Evolutionary conservation across 2,329 filamentous ascomycete species (phyloP), one percentile per base, ranked within the genome.

Genomic region (Didymellaceae sp.): DNA sequence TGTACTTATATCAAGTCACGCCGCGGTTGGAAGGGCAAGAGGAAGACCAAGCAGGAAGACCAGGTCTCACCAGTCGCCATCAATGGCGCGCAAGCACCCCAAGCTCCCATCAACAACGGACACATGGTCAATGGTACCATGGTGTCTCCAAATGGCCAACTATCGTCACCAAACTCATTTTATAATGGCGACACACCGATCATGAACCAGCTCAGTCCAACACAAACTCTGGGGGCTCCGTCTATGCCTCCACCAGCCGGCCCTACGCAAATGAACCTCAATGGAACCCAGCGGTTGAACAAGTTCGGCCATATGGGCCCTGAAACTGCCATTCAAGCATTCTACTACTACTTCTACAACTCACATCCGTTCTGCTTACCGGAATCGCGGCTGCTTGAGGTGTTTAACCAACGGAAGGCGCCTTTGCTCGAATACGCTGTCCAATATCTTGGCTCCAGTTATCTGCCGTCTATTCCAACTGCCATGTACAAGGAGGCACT

Each of bases 351-450:
- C 67, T 86, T 84, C 57, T 75, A 76, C 35, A 72, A 76, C 1
- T 76, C 78, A 2, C 83, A 86, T 71, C 83, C 83, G 0, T 80
- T 85, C 52, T 70, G 83, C 11, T 74, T 83, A 5, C 82, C 82
- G 0, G 68, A 77, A 25, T 70, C 55, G 58, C 76, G 34, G 71
- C 72, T 69, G 57, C 62, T 59, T 57, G 68, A 57, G 59, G 70
- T 60, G 57, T 76, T 56, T 75, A 80, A 67, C 74, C 78, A 53
- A 46, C 65, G 55, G 32, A 60, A 61, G 33, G 60, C 69, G 5
- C 66, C 68, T 2, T 78, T 79, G 44, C 71, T 86, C 9, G 77
- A 80, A 55, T 72, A 79, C 52, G 79, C 82, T n/a, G 76, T 86
- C 40, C 79, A 80, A 44, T 83, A 82, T 58, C 75, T 84, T 31